A percentile compares a stretch with the other conserved stretches of the same genome.
Conservation (phyloP, 345 rosid species). For the Brassica carinata region DNA sequence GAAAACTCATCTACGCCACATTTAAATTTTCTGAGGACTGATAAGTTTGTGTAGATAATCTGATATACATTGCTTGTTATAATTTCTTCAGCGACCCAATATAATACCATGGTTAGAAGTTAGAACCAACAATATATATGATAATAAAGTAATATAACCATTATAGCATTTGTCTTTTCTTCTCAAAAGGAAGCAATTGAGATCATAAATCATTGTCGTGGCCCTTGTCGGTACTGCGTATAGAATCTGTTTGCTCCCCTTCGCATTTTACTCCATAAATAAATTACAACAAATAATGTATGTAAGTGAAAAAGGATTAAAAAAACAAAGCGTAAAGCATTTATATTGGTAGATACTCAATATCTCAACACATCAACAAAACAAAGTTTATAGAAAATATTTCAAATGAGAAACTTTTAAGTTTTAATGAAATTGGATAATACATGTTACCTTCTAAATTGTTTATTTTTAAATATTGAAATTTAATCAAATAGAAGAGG, state of each 20-base stretch:
- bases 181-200: background rate
- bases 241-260: background rate
- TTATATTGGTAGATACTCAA: background rate
- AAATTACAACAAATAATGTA: constrained; percentile 10
- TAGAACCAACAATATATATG: background rate
- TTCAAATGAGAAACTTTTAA: background rate
- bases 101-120: background rate
- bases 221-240: constrained; percentile 26
- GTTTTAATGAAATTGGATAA: background rate
- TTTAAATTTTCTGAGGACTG: background rate
- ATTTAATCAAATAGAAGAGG: no score
- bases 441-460: background rate
- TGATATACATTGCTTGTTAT: background rate
- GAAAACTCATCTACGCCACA: background rate
- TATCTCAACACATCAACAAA: background rate
- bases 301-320: background rate
- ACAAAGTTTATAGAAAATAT: background rate
- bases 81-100: background rate
- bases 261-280: constrained; percentile 15
- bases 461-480: no score
- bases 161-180: background rate
- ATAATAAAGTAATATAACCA: background rate
- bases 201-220: constrained; percentile 24
- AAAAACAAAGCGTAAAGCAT: background rate
- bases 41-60: background rate